Conservation (phyloP, 2,329 filamentous ascomycete genomes). For the Cladosporium sp. region DNA sequence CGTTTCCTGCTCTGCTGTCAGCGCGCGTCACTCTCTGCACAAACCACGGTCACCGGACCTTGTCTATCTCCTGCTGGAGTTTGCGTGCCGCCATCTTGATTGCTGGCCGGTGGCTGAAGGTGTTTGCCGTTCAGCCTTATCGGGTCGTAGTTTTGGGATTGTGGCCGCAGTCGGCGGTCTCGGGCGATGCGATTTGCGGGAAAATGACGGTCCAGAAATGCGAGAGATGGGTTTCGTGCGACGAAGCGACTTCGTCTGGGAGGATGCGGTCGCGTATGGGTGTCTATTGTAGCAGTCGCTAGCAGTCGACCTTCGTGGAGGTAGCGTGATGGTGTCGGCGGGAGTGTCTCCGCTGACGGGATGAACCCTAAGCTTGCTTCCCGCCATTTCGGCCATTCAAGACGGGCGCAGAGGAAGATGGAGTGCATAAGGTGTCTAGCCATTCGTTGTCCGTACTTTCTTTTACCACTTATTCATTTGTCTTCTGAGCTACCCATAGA, state of each 20-base stretch:
- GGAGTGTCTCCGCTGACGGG: neutral
- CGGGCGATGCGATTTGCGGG: neutral
- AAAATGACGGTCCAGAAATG: neutral
- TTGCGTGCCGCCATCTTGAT: conserved; percentile 85
- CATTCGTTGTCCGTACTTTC: too few species aligned
- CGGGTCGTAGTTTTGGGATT: neutral
- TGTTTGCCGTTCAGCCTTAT: conserved; percentile 3
- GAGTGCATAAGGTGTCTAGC: too few species aligned
- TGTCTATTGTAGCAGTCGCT: neutral
- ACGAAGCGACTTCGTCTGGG: conserved; percentile 1
- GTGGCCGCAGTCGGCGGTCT: conserved; percentile 9
- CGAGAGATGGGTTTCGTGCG: conserved; percentile 1
- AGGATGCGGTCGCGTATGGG: conserved; percentile 4
- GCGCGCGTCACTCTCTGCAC: neutral
- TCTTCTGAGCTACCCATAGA: too few species aligned
- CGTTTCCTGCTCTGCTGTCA: conserved; percentile 49
- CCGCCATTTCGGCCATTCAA: conserved; percentile 5
- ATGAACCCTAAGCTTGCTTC: neutral
- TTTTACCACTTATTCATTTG: too few species aligned
- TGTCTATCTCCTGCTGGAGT: conserved; percentile 96
- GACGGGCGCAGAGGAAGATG: neutral
- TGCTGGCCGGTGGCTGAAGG: conserved; percentile 12
- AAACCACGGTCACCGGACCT: conserved; percentile 51
- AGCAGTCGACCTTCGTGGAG: conserved; percentile 1
- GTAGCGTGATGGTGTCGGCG: neutral